Evolutionary conservation across 345 rosid genomes (phyloP), one percentile per base, ranked within the genome.

Genomic region (Theobroma cacao): DNA sequence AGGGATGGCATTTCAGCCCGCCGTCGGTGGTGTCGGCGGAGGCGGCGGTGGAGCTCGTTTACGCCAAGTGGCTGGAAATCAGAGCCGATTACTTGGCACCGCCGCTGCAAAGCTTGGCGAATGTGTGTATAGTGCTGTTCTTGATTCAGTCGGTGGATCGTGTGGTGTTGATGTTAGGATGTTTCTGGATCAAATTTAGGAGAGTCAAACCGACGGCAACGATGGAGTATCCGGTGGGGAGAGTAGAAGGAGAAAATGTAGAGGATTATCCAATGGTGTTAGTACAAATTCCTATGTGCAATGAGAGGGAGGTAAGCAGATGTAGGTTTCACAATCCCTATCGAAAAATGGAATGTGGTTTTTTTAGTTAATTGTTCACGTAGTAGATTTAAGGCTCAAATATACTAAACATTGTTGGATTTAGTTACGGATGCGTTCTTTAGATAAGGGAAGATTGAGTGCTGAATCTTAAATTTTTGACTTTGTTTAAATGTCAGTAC

Each of bases 201-300:
- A 83, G 87, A 33, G 65, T 92, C 67, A 93, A 90, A 86, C 98
- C 97, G 2, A 88, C 78, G 30, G 87, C 93, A 0, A 12, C 76
- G 0, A 78, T 82, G 73, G 87, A 82, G 81, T 91, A 87, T 59
- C 80, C 87, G 5, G 75, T 26, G 33, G 87, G 77, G 17, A 64
- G 38, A 41, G 79, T 58, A 53, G 84, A 82, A 26, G 87, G 78
- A 1, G 85, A 80, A 55, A 84, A 74, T 70, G 68, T 80, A 75
- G 90, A 87, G 22, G 90, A 85, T 75, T 93, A 88, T 82, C 98
- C 98, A 1, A 95, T 95, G 98, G 97, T 95, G 11, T 81, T 95
- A 78, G 88, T 95, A 47, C 98, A 95, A 87, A 94, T 94, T 78
- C 98, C 98, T 4, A 94, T 94, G 97, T 94, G 98, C 89, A 94